Conservation (phyloP, 1,284 basidiomycete genomes). For the Ustilago sp. region DNA sequence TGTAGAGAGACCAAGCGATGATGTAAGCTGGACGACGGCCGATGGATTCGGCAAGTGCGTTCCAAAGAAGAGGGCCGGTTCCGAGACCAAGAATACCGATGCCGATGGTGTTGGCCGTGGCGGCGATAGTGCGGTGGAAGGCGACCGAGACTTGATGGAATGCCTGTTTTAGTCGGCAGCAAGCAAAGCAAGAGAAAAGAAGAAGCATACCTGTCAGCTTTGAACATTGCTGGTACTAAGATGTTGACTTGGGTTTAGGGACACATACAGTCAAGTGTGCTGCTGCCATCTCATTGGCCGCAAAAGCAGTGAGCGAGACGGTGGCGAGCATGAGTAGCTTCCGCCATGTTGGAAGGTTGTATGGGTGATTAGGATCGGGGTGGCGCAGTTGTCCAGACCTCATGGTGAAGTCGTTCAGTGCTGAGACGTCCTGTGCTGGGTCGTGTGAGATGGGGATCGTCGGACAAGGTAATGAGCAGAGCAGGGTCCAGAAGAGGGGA, state of each 20-base stretch:
- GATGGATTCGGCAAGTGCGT: slow-evolving; percentile 53
- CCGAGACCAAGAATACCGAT: slow-evolving; percentile 70
- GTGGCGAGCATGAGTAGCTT: slow-evolving; percentile 66
- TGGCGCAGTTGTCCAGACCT: slow-evolving; percentile 33
- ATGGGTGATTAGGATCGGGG: slow-evolving; percentile 50
- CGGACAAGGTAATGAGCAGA: not conserved
- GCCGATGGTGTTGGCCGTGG: slow-evolving; percentile 69
- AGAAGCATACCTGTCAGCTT: slow-evolving; percentile 1
- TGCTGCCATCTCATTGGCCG: slow-evolving; percentile 65
- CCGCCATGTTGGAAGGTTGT: slow-evolving; percentile 57
- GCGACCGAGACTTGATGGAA: slow-evolving; percentile 55
- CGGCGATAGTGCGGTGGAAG: slow-evolving; percentile 56
- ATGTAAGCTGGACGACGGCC: slow-evolving; percentile 69
- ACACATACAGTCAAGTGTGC: slow-evolving; percentile 55
- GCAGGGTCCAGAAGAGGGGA: not conserved
- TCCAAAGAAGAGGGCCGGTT: slow-evolving; percentile 67
- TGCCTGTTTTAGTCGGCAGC: slow-evolving; percentile 15
- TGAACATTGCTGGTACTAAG: not conserved
- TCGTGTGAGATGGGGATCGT: not conserved
- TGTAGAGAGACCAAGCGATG: slow-evolving; percentile 67
- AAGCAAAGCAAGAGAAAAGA: not conserved
- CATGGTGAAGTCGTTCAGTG: slow-evolving; percentile 14
- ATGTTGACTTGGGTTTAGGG: not conserved
- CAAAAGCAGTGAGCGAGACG: slow-evolving; percentile 57
- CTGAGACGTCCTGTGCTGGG: not conserved